These are phyloP conservation scores for Xylaria sp. DNA, from an alignment of 2,329 filamentous ascomycete genomes.

Conservation along the genomic window DNA sequence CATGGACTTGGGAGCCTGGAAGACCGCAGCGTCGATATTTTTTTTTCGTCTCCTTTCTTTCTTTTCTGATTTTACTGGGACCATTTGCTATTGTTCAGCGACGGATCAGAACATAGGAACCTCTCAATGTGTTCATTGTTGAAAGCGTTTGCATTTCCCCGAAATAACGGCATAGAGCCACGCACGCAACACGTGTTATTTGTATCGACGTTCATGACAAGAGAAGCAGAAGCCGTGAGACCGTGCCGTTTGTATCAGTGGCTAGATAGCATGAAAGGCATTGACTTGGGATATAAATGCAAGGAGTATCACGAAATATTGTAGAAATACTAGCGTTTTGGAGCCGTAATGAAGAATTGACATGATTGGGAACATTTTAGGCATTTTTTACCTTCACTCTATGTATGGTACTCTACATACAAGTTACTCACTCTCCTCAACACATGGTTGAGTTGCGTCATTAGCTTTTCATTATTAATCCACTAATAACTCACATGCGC, in stretches of 20 bases:
- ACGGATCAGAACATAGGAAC: constrained; percentile 7
- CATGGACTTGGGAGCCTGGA: constrained; percentile 24
- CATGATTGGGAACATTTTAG: background rate
- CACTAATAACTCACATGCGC: background rate
- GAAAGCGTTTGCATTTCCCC: constrained; percentile 32
- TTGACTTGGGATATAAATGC: constrained; percentile 22
- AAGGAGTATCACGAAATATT: constrained; percentile 1
- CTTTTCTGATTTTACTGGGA: background rate
- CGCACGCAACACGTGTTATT: constrained; percentile 24
- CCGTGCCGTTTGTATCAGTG: constrained; percentile 30
- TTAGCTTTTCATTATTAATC: background rate
- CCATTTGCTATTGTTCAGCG: constrained; percentile 21
- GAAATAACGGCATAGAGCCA: constrained; percentile 28
- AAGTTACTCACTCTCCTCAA: background rate
- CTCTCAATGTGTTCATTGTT: constrained; percentile 16
- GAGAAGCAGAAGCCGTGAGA: constrained; percentile 37
- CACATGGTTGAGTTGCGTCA: background rate
- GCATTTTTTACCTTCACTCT: background rate
- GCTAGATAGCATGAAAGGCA: constrained; percentile 22
- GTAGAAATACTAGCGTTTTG: background rate
- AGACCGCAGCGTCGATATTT: constrained; percentile 12
- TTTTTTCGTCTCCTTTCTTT: constrained; percentile 2
- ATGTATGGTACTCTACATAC: background rate
- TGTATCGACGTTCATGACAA: constrained; percentile 39
- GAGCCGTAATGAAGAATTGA: background rate